These are phyloP conservation scores for Penicillium crustosum DNA, from an alignment of 2,329 filamentous ascomycete genomes.

Conservation along the genomic window DNA sequence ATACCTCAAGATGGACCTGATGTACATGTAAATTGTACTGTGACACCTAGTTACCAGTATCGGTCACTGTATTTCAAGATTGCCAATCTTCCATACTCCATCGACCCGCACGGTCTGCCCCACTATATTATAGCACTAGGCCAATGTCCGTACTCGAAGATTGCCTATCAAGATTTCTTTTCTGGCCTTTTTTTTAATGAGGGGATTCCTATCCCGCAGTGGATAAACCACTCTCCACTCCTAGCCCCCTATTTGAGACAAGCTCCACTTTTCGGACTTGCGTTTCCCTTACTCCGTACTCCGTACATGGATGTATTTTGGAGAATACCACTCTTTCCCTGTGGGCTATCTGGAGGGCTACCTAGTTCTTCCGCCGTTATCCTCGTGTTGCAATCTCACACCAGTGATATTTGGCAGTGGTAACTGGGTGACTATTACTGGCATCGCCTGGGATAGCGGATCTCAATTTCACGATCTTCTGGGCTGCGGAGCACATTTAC, in stretches of 20 bases:
- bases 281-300: not conserved
- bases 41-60: not conserved
- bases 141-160: constrained; percentile 1
- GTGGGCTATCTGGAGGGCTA: not conserved
- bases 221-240: not conserved
- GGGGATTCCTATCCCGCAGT: not conserved
- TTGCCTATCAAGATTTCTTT: not conserved
- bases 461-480: not conserved
- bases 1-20: not conserved
- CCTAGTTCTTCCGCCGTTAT: not conserved
- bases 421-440: not conserved
- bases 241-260: not conserved
- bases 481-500: not conserved
- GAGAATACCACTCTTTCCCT: not conserved
- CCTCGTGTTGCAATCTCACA: not conserved
- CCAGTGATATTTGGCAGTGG: not conserved
- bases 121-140: constrained; percentile 5
- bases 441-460: not conserved
- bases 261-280: not conserved
- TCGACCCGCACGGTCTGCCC: constrained; percentile 3
- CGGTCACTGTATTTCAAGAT: constrained; percentile 15
- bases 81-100: constrained; percentile 1
- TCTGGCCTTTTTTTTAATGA: not conserved
- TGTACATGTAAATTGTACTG: not conserved
- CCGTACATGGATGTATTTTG: not conserved